Evolutionary conservation across 129 eudicot genomes (phyloP).

Genomic region (Arctium lappa): DNA sequence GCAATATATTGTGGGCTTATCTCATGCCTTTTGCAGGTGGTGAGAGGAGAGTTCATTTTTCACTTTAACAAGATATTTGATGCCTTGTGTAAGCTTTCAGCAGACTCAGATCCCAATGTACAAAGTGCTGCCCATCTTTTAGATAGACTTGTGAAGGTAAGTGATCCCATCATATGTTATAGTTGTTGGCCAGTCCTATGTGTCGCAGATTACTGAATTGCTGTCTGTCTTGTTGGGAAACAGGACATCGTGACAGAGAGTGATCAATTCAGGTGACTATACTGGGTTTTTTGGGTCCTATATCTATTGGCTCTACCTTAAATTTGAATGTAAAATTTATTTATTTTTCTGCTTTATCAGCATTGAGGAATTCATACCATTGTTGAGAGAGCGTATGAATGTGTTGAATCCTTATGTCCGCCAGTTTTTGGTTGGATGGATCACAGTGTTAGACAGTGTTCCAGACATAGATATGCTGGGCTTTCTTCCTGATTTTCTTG

Average conservation of each 20-base stretch:
- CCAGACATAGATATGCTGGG: slow-evolving; percentile 98
- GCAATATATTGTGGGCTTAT: slow-evolving; percentile 19
- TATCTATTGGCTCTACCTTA: background rate
- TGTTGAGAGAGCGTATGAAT: slow-evolving; percentile 97
- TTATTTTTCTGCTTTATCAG: slow-evolving; percentile 32
- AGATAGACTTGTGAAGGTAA: slow-evolving; percentile 92
- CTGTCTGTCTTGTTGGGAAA: slow-evolving; percentile 27
- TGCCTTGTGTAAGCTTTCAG: slow-evolving; percentile 95
- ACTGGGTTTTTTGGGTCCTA: slow-evolving; percentile 13
- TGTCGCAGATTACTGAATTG: slow-evolving; percentile 15
- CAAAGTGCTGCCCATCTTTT: slow-evolving; percentile 99
- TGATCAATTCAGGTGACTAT: slow-evolving; percentile 83
- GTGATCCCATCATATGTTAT: background rate
- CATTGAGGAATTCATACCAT: slow-evolving; percentile 97
- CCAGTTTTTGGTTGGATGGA: slow-evolving; percentile 96
- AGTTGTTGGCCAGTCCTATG: background rate
- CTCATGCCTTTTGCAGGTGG: slow-evolving; percentile 64
- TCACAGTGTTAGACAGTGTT: slow-evolving; percentile 94
- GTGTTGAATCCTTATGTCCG: slow-evolving; percentile 97
- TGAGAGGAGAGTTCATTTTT: slow-evolving; percentile 90
- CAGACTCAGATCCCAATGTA: slow-evolving; percentile 97
- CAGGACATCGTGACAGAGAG: slow-evolving; percentile 97
- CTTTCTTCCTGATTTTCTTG: slow-evolving; percentile 99
- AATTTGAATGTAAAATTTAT: background rate
- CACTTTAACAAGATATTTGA: slow-evolving; percentile 95